Percentiles rank a stretch among this genome's conserved stretches.
Evolutionary conservation across 164 flowering plant species (phyloP).

Genomic region (Protea cynaroides): DNA sequence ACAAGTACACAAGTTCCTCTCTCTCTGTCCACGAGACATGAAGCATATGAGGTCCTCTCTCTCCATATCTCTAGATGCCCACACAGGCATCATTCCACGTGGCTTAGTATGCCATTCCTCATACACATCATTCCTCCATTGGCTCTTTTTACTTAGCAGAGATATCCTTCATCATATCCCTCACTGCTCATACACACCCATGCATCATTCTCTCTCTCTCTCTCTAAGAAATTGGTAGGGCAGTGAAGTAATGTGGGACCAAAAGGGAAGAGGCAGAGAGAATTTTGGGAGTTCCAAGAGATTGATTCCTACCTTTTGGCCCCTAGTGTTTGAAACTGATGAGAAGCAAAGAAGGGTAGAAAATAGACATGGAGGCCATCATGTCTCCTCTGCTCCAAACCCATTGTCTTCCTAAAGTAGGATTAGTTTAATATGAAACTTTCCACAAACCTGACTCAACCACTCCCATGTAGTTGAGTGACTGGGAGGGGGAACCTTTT

Average conservation of each 20-base stretch:
- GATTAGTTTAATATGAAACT: conserved; percentile 27
- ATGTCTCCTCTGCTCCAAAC: conserved; percentile 56
- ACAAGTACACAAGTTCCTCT: background rate
- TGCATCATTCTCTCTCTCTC: background rate
- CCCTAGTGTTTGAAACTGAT: conserved; percentile 24
- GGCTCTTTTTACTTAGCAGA: background rate
- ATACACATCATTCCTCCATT: background rate
- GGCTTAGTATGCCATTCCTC: background rate
- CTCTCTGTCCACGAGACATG: too few relatives aligned
- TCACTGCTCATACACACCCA: conserved; percentile 7
- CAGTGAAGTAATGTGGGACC: too few relatives aligned
- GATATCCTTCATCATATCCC: conserved; percentile 12
- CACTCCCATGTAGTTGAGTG: conserved; percentile 22
- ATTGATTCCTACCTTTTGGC: conserved; percentile 9
- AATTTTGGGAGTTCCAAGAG: conserved; percentile 26
- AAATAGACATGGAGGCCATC: conserved; percentile 57
- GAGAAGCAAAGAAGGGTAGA: conserved; percentile 33
- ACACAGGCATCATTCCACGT: conserved; percentile 14
- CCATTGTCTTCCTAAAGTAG: conserved; percentile 28
- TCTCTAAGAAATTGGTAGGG: too few relatives aligned
- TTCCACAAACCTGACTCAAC: conserved; percentile 23
- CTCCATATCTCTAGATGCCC: conserved; percentile 12
- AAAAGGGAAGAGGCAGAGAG: background rate
- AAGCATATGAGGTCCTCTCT: background rate
- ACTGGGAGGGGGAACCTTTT: background rate